phyloP scores from a whole-genome alignment of 352 stramenopile genomes.

The Phytophthora idaei region DNA sequence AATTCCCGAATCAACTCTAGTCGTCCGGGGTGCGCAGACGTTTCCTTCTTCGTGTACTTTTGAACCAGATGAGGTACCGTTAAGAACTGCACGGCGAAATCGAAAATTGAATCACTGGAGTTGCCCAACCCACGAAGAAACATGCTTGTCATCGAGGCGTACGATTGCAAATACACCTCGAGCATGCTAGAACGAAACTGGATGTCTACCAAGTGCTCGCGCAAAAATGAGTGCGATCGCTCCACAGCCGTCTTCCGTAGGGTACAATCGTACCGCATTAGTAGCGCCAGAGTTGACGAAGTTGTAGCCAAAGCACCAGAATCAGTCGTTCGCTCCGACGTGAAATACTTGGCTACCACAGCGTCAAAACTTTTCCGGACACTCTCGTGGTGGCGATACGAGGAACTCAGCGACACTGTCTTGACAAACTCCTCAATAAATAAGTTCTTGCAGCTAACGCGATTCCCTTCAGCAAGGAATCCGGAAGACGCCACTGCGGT shows the following conservation, averaged over 20 bases:
- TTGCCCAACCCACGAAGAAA: constrained; percentile 84
- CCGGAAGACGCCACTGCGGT: constrained; percentile 15
- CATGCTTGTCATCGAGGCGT: constrained; percentile 73
- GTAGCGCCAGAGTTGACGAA: constrained; percentile 49
- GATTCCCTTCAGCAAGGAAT: constrained; percentile 40
- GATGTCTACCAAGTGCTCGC: constrained; percentile 80
- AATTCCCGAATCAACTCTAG: constrained; percentile 72
- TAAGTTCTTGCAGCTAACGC: constrained; percentile 60
- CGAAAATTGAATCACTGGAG: constrained; percentile 86
- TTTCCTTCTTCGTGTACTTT: constrained; percentile 74
- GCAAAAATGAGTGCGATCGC: constrained; percentile 63
- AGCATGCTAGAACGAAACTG: constrained; percentile 78
- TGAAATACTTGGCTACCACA: constrained; percentile 57
- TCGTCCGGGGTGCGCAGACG: constrained; percentile 47
- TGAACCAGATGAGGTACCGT: constrained; percentile 83
- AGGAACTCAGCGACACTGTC: constrained; percentile 56
- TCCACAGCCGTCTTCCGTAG: constrained; percentile 66
- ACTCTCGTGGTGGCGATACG: constrained; percentile 59
- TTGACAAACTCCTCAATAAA: constrained; percentile 83
- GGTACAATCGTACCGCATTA: constrained; percentile 76
- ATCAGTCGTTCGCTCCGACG: constrained; percentile 13
- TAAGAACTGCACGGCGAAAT: constrained; percentile 88
- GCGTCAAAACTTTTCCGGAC: constrained; percentile 67
- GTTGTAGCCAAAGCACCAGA: constrained; percentile 7
- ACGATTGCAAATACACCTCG: constrained; percentile 73